Base-by-base conservation (phyloP, 345 rosid species). In the Linum usitatissimum region DNA sequence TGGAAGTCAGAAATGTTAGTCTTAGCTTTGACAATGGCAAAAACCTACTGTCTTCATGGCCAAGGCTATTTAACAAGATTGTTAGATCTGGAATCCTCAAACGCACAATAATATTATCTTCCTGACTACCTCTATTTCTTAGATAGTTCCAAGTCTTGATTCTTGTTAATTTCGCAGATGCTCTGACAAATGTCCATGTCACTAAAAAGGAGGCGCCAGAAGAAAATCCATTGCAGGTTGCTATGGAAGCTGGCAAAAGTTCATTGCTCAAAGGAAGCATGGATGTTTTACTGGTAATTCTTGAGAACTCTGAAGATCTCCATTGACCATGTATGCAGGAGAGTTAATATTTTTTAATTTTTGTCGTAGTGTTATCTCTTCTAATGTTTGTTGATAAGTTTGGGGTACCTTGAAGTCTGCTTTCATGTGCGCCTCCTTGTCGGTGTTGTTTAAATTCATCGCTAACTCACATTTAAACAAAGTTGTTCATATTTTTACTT, bases 231-330 rank as follows among this genome's bases (percentile, higher is more conserved):
- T 73, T 94, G 75, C 86, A 81, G 75, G 77, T 68, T 74, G 81
- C 84, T 63, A 66, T 90, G 71, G 95, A 86, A 72, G 80, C 80
- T 57, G 82, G 96, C 78, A 86, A 81, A 85, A 81, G 71, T 38
- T 76, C 83, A 19, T 79, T 90, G 67, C 86, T 94, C 71, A 87
- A 90, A 73, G 99, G 99, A 83, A 84, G 88, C 76, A 71, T 82
- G 76, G 84, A 80, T 80, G 74, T 82, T 70, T 80, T 94, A 62
- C 68, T 83, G 97, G 99, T 80, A 86, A 79, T 57, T 58, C 21
- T 65, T 40, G 45, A 40, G 36, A 67, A 40, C 49, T 55, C 23
- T 30, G 49, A 28, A 30, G 48, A 42, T 19, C 42, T 9, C 49
- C 6, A 39, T 58, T 67, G 18, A 17, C 57, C 61, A 38, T 69